Evolutionary conservation across 2,329 filamentous ascomycete species (phyloP), one percentile per base, ranked within the genome.

Genomic region (Huntiella moniliformis): DNA sequence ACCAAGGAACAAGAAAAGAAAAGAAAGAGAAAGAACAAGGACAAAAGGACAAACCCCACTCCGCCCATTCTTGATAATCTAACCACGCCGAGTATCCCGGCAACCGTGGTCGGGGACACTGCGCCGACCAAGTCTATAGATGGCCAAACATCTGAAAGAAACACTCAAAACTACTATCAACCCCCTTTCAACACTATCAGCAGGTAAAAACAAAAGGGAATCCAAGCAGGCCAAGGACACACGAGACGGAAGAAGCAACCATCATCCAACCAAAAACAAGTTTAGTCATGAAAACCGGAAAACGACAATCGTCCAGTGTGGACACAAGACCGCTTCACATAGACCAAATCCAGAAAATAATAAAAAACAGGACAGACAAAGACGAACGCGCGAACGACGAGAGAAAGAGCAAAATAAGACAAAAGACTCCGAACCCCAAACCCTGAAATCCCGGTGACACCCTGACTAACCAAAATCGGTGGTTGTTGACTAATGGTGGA

Each of bases 251-350:
- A n/a, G 35, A 42, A 44, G 15, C 11, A 39, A 17, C n/a, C 16
- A 22, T 39, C n/a, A 17, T 12, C 16, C 18, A 39, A 39, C 15
- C 40, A 28, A 13, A 13, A 32, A 42, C 16, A 42, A 42, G 12
- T 42, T 22, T 15, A 31, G 22, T 42, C 17, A 38, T 28, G 7
- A 10, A 28, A 28, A 28, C 22, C 22, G 22, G 22, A 28, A 17
- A 44, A 45, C 13, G 18, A 15, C 37, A 39, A 39, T 39, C 22
- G 22, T 16, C 37, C 22, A 45, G 35, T 28, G 38, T 31, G 45
- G 31, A 47, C 31, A 45, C 51, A 52, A 28, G 46, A 22, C 56
- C 52, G 47, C 53, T 51, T 44, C 44, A 53, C 49, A 55, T 49
- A 45, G 18, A 54, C 44, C 54, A 52, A 50, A 49, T 46, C 33